phyloP scores from a whole-genome alignment of 352 stramenopile genomes.

The Phytophthora kernoviae region DNA sequence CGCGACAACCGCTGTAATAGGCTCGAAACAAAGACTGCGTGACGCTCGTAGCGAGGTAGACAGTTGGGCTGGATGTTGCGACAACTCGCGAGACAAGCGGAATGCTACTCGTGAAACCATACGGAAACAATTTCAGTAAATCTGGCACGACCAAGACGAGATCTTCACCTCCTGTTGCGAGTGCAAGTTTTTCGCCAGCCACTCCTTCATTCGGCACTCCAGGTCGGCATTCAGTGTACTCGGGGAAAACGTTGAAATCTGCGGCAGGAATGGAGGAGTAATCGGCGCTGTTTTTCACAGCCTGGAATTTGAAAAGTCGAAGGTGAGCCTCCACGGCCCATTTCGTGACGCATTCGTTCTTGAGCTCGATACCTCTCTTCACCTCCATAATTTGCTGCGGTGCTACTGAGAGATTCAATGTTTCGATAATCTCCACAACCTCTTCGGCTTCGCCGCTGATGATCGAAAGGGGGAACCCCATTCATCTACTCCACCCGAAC shows the following conservation, averaged over 20 bases:
- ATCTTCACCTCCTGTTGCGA: conserved; percentile 24
- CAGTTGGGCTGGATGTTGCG: conserved; percentile 20
- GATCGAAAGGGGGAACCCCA: conserved; percentile 27
- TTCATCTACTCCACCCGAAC: conserved; percentile 27
- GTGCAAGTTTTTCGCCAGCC: conserved; percentile 24
- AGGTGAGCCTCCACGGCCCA: conserved; percentile 29
- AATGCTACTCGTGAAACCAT: conserved; percentile 29
- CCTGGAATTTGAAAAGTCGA: conserved; percentile 32
- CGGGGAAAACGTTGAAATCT: conserved; percentile 33
- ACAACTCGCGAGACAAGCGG: conserved; percentile 15
- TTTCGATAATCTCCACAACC: conserved; percentile 25
- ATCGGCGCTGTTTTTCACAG: conserved; percentile 26
- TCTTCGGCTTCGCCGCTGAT: conserved; percentile 24
- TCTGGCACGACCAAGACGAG: conserved; percentile 25
- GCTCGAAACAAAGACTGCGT: conserved; percentile 30
- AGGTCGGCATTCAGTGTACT: conserved; percentile 32
- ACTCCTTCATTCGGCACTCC: conserved; percentile 18
- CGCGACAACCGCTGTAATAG: conserved; percentile 29
- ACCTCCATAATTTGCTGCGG: conserved; percentile 21
- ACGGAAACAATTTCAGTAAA: conserved; percentile 29
- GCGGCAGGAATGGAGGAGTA: conserved; percentile 36
- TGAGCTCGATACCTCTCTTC: conserved; percentile 17
- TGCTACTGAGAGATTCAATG: conserved; percentile 11
- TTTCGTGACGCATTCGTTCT: conserved; percentile 22
- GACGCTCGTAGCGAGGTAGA: conserved; percentile 21